These are phyloP conservation scores for Lasiosphaeria ovina DNA, from an alignment of 495 filamentous ascomycete species.

Conservation along the genomic window DNA sequence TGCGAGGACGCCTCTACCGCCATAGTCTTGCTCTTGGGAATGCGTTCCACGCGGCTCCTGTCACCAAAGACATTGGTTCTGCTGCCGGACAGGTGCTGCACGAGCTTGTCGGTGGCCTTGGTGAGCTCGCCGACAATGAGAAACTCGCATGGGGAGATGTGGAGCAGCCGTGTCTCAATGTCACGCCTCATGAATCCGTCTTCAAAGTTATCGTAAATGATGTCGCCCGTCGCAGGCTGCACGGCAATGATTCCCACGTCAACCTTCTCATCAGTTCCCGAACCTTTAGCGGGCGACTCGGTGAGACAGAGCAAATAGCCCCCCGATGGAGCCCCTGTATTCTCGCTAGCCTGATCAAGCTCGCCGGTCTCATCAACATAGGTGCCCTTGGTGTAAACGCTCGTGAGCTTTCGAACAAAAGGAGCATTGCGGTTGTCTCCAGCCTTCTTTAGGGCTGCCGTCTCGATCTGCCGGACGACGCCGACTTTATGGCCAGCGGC, in stretches of 20 bases:
- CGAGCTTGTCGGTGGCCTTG: conserved; percentile 88
- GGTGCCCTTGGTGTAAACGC: conserved; percentile 96
- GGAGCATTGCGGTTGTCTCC: conserved; percentile 94
- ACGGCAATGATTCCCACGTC: conserved; percentile 92
- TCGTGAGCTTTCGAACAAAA: conserved; percentile 89
- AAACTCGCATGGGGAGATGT: conserved; percentile 95
- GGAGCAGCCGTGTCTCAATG: conserved; percentile 88
- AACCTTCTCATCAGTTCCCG: conserved; percentile 88
- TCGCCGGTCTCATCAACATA: conserved; percentile 95
- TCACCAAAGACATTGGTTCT: conserved; percentile 91
- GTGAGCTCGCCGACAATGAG: conserved; percentile 92
- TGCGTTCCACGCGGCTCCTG: conserved; percentile 75
- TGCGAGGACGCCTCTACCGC: conserved; percentile 83
- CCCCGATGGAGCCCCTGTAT: conserved; percentile 65
- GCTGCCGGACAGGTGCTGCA: conserved; percentile 85
- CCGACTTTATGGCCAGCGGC: conserved; percentile 94
- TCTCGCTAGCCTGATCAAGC: conserved; percentile 54
- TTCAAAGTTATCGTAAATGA: conserved; percentile 95
- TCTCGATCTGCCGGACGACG: conserved; percentile 94
- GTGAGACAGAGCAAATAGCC: conserved; percentile 93
- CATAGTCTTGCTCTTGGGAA: conserved; percentile 74
- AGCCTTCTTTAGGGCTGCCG: conserved; percentile 93
- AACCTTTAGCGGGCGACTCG: conserved; percentile 80
- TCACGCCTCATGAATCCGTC: conserved; percentile 98
- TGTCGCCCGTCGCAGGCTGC: conserved; percentile 91